phyloP scores from a whole-genome alignment of 352 stramenopile genomes.

The Pythium scleroteichum region DNA sequence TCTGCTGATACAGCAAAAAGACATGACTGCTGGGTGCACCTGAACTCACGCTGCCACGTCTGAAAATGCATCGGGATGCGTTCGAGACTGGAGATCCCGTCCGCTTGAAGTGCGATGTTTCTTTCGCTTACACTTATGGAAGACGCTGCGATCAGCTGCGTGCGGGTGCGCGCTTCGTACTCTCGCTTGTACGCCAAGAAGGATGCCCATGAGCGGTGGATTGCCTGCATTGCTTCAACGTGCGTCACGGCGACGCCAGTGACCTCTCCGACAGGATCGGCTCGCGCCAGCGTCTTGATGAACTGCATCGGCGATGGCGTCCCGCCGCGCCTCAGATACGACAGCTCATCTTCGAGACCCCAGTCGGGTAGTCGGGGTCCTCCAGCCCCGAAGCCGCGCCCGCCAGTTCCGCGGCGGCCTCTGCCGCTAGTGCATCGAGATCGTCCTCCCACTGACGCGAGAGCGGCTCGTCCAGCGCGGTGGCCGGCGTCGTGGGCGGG shows the following conservation, averaged over 20 bases:
- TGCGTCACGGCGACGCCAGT: background rate
- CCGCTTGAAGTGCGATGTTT: conserved; percentile 5
- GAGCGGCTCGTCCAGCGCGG: no score
- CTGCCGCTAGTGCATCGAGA: conserved; percentile 4
- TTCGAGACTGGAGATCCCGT: background rate
- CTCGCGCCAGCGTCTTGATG: background rate
- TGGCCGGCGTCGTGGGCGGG: background rate
- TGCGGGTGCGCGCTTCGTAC: conserved; percentile 16
- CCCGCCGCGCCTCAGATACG: conserved; percentile 8
- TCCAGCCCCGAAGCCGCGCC: background rate
- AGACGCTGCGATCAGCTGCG: background rate
- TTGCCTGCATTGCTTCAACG: conserved; percentile 6
- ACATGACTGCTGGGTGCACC: background rate
- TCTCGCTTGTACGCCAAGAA: conserved; percentile 12
- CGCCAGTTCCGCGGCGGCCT: background rate
- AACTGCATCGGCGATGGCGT: conserved; percentile 15
- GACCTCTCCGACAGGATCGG: background rate
- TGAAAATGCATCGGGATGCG: conserved; percentile 8
- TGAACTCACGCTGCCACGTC: conserved; percentile 14
- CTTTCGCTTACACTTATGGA: background rate
- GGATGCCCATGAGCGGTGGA: conserved; percentile 22
- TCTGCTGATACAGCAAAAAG: conserved; percentile 18
- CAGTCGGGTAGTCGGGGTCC: conserved; percentile 20
- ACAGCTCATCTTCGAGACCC: conserved; percentile 14
- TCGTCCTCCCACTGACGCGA: conserved; percentile 1